Evolutionary conservation across 345 rosid species (phyloP), one percentile per base, ranked within the genome.

Genomic region (Bretschneidera sinensis): DNA sequence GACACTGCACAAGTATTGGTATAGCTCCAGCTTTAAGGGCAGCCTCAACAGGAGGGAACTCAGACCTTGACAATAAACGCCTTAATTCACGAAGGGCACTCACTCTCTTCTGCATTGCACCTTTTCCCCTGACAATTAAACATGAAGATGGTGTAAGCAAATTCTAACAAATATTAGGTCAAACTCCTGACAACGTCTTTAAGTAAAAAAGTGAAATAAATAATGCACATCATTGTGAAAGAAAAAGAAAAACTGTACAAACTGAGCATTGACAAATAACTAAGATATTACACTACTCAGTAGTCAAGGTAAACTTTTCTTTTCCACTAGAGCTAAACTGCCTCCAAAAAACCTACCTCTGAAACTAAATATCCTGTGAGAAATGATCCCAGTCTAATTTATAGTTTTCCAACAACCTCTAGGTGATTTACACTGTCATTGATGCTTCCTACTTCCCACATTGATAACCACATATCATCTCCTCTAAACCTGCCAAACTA

Each of bases 1-100:
- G 96, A 71, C 92, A 88, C 52, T 81, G 87, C 79, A 88, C 96
- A 59, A 91, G 97, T 48, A 85, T 48, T n/a, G 92, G 76, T 49
- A 95, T 63, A 45, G 95, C 95, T 76, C 97, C 99, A 60, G 95
- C 80, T 22, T 66, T 72, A 54, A 91, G 79, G 23, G 96, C 89
- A 79, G 79, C 82, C 67, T 88, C 87, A 65, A 88, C 70, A 11
- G 97, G 99, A 61, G 97, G 96, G 57, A 72, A 88, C 74, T 88
- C 96, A 0, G 92, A 84, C 67, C 75, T 81, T 10, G 97, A 91
- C 67, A 95, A 74, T 64, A 95, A 67, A 24, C 96, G 89, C 75
- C 99, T 83, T 21, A 95, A 78, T 63, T 86, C 83, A 61, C 91
- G 89, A 67, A 94, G 96, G 19, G 92, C 92, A 71, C 57, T 69